phyloP scores from a whole-genome alignment of 1,284 basidiomycete species.

The Heterobasidion parviporum region DNA sequence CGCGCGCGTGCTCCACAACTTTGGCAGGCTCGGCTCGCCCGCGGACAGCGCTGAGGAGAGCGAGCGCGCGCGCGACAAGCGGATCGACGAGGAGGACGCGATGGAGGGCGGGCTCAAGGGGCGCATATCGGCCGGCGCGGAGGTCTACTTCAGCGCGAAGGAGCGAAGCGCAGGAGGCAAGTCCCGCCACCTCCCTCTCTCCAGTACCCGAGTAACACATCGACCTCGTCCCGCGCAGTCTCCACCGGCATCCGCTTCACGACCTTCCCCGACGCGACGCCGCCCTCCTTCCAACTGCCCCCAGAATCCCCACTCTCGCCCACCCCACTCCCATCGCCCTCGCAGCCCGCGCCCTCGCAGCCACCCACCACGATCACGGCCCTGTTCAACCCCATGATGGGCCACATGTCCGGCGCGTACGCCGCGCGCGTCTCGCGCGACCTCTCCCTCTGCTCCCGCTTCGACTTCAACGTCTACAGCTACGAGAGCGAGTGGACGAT shows the following conservation, averaged over 20 bases:
- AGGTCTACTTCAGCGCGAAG: constrained; percentile 89
- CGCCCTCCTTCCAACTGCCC: constrained; percentile 50
- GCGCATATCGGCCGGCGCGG: constrained; percentile 86
- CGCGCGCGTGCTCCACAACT: constrained; percentile 86
- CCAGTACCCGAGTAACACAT: neutral
- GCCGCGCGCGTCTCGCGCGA: constrained; percentile 82
- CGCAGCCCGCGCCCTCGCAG: constrained; percentile 39
- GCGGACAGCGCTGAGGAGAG: constrained; percentile 24
- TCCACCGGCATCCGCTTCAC: constrained; percentile 92
- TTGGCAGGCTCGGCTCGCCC: constrained; percentile 49
- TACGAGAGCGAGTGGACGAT: constrained; percentile 95
- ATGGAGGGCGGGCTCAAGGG: constrained; percentile 87
- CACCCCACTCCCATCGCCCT: constrained; percentile 15
- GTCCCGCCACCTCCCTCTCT: constrained; percentile 17
- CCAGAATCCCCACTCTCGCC: constrained; percentile 25
- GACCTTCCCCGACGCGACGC: constrained; percentile 74
- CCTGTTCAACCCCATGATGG: constrained; percentile 94
- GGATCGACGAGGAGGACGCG: constrained; percentile 85
- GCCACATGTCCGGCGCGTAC: constrained; percentile 88
- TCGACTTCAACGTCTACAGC: constrained; percentile 95
- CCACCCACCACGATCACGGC: constrained; percentile 93
- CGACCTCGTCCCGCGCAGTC: constrained; percentile 36
- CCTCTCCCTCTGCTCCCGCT: constrained; percentile 84
- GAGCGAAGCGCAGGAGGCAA: constrained; percentile 88
- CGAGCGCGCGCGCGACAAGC: constrained; percentile 32